A percentile compares a stretch with the other conserved stretches of the same genome.
Evolutionary conservation across 176 grass and related monocot genomes (phyloP).

Genomic region (Juncus effusus): DNA sequence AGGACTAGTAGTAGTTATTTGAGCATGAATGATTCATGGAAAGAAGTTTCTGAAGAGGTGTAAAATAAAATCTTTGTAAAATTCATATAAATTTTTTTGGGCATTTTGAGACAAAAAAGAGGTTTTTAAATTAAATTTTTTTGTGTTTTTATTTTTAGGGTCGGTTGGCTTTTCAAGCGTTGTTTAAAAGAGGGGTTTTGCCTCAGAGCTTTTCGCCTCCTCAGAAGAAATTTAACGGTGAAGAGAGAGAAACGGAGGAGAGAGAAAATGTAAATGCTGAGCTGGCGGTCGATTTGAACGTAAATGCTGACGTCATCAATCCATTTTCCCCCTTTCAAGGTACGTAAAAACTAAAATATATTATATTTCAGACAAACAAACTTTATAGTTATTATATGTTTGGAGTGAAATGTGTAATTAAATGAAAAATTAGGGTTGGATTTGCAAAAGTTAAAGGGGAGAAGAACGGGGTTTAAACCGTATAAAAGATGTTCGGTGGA

Average conservation of each 20-base stretch:
- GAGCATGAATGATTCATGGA: background rate
- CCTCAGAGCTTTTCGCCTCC: conserved; percentile 89
- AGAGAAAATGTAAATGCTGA: conserved; percentile 35
- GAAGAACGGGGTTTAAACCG: conserved; percentile 82
- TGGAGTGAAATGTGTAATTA: background rate
- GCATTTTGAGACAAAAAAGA: conserved; percentile 32
- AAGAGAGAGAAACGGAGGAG: conserved; percentile 31
- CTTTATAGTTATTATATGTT: background rate
- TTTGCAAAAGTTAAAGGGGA: conserved; percentile 57
- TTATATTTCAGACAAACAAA: background rate
- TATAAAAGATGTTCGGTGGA: conserved; percentile 89
- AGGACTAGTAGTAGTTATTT: conserved; percentile 52
- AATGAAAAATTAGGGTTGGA: conserved; percentile 4
- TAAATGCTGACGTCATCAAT: conserved; percentile 36
- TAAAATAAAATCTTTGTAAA: conserved; percentile 23
- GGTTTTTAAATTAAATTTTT: conserved; percentile 28
- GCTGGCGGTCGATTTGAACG: conserved; percentile 59
- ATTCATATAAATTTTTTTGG: conserved; percentile 25
- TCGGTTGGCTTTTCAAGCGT: conserved; percentile 82
- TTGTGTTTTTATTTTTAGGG: conserved; percentile 66
- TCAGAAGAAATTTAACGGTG: conserved; percentile 32
- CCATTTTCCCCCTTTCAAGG: conserved; percentile 12
- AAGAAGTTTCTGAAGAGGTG: conserved; percentile 95
- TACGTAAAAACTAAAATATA: conserved; percentile 5
- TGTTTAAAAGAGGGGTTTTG: conserved; percentile 81